phyloP scores from a whole-genome alignment of 140 eudicot species.

The Senecio squalidus region DNA sequence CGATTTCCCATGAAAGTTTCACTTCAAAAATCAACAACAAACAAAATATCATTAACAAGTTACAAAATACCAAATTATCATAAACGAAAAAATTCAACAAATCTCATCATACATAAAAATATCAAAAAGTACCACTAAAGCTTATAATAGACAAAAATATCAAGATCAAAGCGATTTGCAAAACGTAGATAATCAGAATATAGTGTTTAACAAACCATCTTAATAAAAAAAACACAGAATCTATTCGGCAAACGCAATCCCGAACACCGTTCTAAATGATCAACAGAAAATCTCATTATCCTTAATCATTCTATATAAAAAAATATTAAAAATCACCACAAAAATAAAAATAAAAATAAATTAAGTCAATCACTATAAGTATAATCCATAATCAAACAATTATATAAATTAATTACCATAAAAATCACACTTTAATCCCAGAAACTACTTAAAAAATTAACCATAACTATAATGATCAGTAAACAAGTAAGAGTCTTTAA shows the following conservation, averaged over 20 bases:
- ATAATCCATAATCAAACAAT: neutral
- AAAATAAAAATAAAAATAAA: no score
- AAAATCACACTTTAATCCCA: neutral
- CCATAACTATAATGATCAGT: no score
- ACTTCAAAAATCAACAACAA: no score
- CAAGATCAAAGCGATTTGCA: neutral
- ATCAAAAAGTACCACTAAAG: neutral
- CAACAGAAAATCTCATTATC: no score
- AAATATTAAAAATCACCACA: neutral
- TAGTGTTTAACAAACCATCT: neutral
- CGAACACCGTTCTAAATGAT: neutral
- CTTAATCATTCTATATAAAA: neutral
- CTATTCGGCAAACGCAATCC: neutral
- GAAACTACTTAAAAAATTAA: no score
- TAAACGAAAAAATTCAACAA: neutral
- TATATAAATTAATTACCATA: no score
- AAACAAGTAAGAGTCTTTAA: no score
- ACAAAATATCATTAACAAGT: no score
- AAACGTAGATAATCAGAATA: neutral
- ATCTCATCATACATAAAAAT: neutral
- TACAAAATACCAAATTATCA: neutral
- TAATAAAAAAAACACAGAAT: no score
- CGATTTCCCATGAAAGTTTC: slow-evolving; percentile 39
- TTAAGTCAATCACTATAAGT: neutral
- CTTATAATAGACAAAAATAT: neutral